phyloP scores from a whole-genome alignment of 768 basidiomycete genomes.

The Hirschioporus abietinus region DNA sequence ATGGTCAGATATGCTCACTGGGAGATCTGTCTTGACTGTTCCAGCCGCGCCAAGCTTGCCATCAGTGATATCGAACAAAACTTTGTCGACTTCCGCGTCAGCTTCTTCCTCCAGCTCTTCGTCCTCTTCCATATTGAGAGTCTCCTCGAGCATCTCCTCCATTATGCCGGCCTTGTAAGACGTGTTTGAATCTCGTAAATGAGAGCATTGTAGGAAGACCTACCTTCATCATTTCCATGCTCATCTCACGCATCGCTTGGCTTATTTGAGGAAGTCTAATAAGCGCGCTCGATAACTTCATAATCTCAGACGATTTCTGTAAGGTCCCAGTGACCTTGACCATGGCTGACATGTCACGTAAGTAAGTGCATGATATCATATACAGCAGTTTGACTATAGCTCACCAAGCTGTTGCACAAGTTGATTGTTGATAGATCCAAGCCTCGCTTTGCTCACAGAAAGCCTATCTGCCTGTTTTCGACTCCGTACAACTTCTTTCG shows the following conservation, averaged over 20 bases:
- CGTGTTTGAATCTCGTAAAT: slow-evolving; percentile 11
- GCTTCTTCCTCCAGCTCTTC: slow-evolving; percentile 96
- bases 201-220: slow-evolving; percentile 13
- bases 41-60: slow-evolving; percentile 92
- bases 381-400: slow-evolving; percentile 21
- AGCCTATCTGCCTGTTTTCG: slow-evolving; percentile 92
- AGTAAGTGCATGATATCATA: background rate
- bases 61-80: slow-evolving; percentile 90
- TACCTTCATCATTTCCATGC: slow-evolving; percentile 99
- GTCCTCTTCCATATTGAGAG: slow-evolving; percentile 86
- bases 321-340: slow-evolving; percentile 95
- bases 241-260: slow-evolving; percentile 94
- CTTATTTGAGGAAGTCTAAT: slow-evolving; percentile 90
- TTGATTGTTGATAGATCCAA: slow-evolving; percentile 88
- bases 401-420: slow-evolving; percentile 87
- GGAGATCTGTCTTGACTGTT: slow-evolving; percentile 61
- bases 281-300: slow-evolving; percentile 94
- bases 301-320: slow-evolving; percentile 97
- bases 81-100: slow-evolving; percentile 95
- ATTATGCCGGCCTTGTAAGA: slow-evolving; percentile 83
- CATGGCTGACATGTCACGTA: slow-evolving; percentile 57
- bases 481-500: slow-evolving; percentile 90
- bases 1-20: slow-evolving; percentile 45
- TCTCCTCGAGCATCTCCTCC: slow-evolving; percentile 97
- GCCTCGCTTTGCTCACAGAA: slow-evolving; percentile 85